Conservation (phyloP, 1,139 yeast species). For the Magnusiomyces magnusii region DNA sequence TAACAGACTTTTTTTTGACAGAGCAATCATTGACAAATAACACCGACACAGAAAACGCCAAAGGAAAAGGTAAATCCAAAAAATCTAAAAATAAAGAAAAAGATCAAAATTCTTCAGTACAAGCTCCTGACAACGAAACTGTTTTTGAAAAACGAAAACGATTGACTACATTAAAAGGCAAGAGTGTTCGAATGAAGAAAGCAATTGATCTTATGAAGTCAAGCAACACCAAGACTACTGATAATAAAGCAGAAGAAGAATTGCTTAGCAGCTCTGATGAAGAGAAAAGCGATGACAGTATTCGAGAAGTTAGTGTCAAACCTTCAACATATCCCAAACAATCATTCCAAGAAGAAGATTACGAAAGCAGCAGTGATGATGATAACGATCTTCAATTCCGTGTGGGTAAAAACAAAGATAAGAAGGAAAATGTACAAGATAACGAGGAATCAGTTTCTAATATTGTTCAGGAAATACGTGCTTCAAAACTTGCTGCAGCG, state of each 20-base stretch:
- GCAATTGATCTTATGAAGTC: neutral
- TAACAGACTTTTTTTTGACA: neutral
- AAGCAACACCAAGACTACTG: neutral
- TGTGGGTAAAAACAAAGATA: neutral
- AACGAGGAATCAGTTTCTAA: neutral
- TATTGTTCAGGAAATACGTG: neutral
- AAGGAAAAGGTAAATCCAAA: neutral
- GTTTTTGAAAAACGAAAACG: neutral
- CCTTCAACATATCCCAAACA: neutral
- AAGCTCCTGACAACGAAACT: neutral
- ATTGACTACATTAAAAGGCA: neutral
- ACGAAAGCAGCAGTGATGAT: constrained; percentile 1
- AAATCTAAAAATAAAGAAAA: neutral
- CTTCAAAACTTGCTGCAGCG: neutral
- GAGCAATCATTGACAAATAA: neutral
- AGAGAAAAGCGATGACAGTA: neutral
- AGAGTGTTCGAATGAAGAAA: neutral
- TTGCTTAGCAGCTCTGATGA: neutral
- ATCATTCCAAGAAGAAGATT: neutral
- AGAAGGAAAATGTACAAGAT: neutral
- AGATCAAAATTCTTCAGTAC: neutral
- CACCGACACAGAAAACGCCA: neutral
- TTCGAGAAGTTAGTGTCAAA: neutral
- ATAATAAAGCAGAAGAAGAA: neutral
- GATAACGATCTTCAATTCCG: neutral